Evolutionary conservation across 75 land plant genomes (phyloP).

Genomic region (Adiantum capillusveneris): DNA sequence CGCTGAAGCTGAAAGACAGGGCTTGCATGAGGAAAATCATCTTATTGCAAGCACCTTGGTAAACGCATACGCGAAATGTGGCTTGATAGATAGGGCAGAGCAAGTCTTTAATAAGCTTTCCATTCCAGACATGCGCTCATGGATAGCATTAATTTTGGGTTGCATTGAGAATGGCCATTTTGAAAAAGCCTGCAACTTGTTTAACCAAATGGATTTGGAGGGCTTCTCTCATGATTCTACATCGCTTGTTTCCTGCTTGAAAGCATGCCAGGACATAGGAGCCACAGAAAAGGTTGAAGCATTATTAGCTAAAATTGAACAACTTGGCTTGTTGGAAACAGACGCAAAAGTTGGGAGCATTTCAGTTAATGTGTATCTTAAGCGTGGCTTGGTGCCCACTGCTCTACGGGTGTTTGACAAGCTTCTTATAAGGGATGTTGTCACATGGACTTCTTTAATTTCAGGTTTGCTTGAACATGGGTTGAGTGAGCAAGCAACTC

Average conservation of each 20-base stretch:
- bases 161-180: constrained; percentile 19
- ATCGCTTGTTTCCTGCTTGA: constrained; percentile 25
- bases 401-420: constrained; percentile 23
- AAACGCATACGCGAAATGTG: constrained; percentile 27
- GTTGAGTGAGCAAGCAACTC: constrained; percentile 16
- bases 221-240: constrained; percentile 7
- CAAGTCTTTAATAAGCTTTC: constrained; percentile 24
- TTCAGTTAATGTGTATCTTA: constrained; percentile 41
- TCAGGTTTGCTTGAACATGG: constrained; percentile 28
- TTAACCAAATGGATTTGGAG: constrained; percentile 21
- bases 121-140: constrained; percentile 18
- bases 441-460: constrained; percentile 48
- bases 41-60: constrained; percentile 26
- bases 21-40: background rate
- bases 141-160: constrained; percentile 41
- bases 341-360: constrained; percentile 26
- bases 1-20: background rate
- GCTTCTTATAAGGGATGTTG: constrained; percentile 27
- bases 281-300: constrained; percentile 10
- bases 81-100: constrained; percentile 8
- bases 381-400: constrained; percentile 23
- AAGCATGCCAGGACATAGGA: constrained; percentile 15
- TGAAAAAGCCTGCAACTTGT: constrained; percentile 30
- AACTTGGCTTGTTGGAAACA: constrained; percentile 15
- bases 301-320: constrained; percentile 26